Evolutionary conservation across 352 stramenopile genomes (phyloP), one percentile per base, ranked within the genome.

Genomic region (Sclerospora graminicola): DNA sequence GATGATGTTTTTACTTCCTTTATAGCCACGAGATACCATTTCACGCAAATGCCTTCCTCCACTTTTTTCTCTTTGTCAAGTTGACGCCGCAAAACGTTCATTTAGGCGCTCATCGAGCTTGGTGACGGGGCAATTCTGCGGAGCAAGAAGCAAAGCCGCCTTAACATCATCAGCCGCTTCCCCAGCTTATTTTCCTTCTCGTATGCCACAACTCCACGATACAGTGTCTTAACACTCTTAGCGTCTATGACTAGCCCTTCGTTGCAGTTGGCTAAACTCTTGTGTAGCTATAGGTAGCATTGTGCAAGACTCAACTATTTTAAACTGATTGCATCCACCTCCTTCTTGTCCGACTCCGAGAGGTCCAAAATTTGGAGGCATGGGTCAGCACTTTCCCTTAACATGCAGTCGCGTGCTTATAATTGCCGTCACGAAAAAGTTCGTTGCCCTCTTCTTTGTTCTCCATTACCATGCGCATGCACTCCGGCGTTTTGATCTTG

Each of bases 331-430:
- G 69, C 72, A 47, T 91, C 64, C 9, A 97, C 87, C 48, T 96
- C 84, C 21, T 78, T 64, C 44, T 87, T 64, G 54, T 96, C 82
- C 15, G 74, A 62, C 13, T 72, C 66, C 18, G 40, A 75, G 33
- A 96, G 57, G 49, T 97, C 89, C 44, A 96, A 96, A 97, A 97
- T 63, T 97, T 97, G 54, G 75, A 73, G 18, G 79, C 68, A 52
- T 97, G 89, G 8, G 59, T 80, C 44, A 97, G 57, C 37, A 89
- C 82, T 64, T 96, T 96, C 26, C 90, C 75, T 52, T 97, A 97
- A 8, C 85, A 77, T 41, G 81, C 71, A 16, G 80, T 84, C 7
- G 89, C 89, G 33, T 84, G 69, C 45, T 87, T n/a, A n/a, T n/a
- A n/a, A n/a, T n/a, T n/a, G n/a, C n/a, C n/a, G n/a, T n/a, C n/a